Evolutionary conservation across 441 rosid species (phyloP).

Genomic region (Populus hybrid): DNA sequence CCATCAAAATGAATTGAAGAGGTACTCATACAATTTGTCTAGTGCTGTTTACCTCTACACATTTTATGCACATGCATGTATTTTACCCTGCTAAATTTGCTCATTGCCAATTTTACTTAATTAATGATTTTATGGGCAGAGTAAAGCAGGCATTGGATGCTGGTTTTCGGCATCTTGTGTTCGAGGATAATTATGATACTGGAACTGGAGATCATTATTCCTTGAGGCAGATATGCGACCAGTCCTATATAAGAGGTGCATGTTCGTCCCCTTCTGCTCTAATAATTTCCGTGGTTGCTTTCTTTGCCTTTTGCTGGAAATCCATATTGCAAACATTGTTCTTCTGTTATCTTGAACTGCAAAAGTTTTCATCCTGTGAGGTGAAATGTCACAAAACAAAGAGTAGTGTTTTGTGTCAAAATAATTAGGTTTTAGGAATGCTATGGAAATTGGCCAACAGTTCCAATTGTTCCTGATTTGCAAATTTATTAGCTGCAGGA

Average conservation of each 20-base stretch:
- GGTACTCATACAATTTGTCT: constrained; percentile 37
- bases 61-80: neutral
- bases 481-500: constrained; percentile 2
- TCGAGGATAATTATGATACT: constrained; percentile 97
- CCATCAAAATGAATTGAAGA: constrained; percentile 95
- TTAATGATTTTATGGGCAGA: constrained; percentile 39
- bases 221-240: constrained; percentile 94
- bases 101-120: constrained; percentile 13
- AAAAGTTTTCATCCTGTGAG: neutral
- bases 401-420: neutral
- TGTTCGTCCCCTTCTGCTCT: constrained; percentile 5
- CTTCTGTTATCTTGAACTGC: neutral
- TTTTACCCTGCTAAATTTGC: neutral
- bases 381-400: neutral
- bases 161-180: constrained; percentile 85
- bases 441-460: neutral
- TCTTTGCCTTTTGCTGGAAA: constrained; percentile 9
- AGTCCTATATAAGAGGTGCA: constrained; percentile 75
- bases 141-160: constrained; percentile 78
- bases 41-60: neutral
- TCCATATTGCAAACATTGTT: neutral
- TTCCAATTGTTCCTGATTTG: neutral
- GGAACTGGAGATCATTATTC: constrained; percentile 99
- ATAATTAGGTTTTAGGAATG: neutral
- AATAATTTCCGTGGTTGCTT: constrained; percentile 5